These are phyloP conservation scores for Microthlaspi erraticum DNA, from an alignment of 345 rosid species.

Conservation along the genomic window DNA sequence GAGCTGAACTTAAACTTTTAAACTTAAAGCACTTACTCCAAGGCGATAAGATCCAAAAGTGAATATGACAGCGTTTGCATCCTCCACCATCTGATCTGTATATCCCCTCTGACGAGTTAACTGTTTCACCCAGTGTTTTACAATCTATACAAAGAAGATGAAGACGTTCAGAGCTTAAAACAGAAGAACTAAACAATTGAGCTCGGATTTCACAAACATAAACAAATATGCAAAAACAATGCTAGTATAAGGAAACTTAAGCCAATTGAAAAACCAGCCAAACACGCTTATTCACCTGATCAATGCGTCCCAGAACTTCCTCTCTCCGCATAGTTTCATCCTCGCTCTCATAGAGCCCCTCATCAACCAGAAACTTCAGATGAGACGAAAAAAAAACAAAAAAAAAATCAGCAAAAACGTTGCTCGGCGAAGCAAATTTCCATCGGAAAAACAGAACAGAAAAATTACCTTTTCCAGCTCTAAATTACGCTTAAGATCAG, in stretches of 20 bases:
- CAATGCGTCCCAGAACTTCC: constrained; percentile 63
- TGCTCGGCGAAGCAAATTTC: background rate
- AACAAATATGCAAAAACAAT: background rate
- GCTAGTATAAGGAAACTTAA: background rate
- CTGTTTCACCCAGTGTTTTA: constrained; percentile 79
- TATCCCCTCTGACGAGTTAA: constrained; percentile 65
- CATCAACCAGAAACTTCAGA: constrained; percentile 61
- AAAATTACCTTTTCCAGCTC: constrained; percentile 68
- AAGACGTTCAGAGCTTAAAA: background rate
- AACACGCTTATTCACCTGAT: constrained; percentile 54
- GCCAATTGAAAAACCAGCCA: background rate
- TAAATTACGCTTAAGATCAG: constrained; percentile 62
- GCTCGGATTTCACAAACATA: background rate
- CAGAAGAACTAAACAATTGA: background rate
- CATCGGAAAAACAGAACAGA: background rate
- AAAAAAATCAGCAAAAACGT: constrained; percentile 10
- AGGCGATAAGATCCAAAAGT: constrained; percentile 92
- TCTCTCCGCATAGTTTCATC: constrained; percentile 75
- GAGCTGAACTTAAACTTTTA: background rate
- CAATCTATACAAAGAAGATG: constrained; percentile 52
- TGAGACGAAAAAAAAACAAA: background rate
- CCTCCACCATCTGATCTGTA: constrained; percentile 85
- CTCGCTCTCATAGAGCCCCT: constrained; percentile 75
- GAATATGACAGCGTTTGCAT: constrained; percentile 79
- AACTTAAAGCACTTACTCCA: constrained; percentile 61